Evolutionary conservation across 129 eudicot genomes (phyloP).

Genomic region (Rutidosis leptorrhynchoides): DNA sequence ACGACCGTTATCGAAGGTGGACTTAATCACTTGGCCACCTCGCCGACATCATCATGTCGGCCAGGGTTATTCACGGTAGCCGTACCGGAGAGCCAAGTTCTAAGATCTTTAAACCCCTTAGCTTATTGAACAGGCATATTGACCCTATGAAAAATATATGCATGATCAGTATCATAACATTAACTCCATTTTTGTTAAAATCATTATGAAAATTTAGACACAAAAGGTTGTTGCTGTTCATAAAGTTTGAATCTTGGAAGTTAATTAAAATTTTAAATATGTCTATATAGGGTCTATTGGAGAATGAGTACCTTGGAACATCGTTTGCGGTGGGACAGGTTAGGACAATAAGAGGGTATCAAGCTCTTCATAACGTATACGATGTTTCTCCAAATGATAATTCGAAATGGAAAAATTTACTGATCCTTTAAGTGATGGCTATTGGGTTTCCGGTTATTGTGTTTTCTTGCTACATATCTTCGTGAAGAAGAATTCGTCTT

Average conservation of each 20-base stretch:
- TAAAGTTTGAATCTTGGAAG: not conserved
- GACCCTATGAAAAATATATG: too few relatives aligned
- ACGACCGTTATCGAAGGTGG: too few relatives aligned
- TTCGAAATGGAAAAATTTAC: slow-evolving; percentile 73
- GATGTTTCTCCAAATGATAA: slow-evolving; percentile 48
- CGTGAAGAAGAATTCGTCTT: slow-evolving; percentile 39
- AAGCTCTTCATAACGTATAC: slow-evolving; percentile 68
- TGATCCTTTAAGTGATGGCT: slow-evolving; percentile 70
- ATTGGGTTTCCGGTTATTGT: slow-evolving; percentile 64
- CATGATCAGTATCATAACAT: not conserved
- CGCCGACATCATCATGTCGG: too few relatives aligned
- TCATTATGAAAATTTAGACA: not conserved
- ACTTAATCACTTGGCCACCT: too few relatives aligned
- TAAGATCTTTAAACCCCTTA: too few relatives aligned
- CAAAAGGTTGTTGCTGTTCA: too few relatives aligned
- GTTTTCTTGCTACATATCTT: slow-evolving; percentile 59
- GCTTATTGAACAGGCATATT: too few relatives aligned
- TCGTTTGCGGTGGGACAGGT: slow-evolving; percentile 87
- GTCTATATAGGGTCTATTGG: slow-evolving; percentile 69
- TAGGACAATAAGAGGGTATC: slow-evolving; percentile 69
- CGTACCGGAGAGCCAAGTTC: too few relatives aligned
- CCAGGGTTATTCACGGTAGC: too few relatives aligned
- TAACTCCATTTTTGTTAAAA: not conserved
- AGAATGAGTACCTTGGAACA: slow-evolving; percentile 70
- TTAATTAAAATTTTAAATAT: not conserved